Evolutionary conservation across 2,329 filamentous ascomycete genomes (phyloP).

Genomic region (Colletotrichum siamense): DNA sequence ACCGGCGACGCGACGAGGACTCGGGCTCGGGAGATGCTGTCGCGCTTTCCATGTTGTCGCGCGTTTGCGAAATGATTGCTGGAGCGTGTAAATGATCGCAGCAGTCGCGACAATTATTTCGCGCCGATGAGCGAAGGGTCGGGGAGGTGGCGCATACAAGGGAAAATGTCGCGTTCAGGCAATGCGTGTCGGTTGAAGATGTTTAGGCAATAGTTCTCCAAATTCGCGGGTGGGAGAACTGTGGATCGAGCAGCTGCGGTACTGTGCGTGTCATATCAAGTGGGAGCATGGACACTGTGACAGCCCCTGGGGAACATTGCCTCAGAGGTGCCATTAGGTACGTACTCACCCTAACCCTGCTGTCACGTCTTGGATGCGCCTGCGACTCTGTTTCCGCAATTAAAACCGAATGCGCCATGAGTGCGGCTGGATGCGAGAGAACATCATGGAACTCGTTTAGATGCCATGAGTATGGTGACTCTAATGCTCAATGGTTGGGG

Average conservation of each 20-base stretch:
- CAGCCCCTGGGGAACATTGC: background rate
- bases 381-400: background rate
- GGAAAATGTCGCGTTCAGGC: slow-evolving; percentile 13
- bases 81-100: background rate
- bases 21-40: slow-evolving; percentile 57
- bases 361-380: background rate
- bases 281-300: background rate
- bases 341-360: background rate
- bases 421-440: background rate
- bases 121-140: slow-evolving; percentile 19
- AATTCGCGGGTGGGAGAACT: slow-evolving; percentile 12
- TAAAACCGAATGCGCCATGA: background rate
- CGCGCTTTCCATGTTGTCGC: slow-evolving; percentile 54
- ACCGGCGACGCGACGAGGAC: slow-evolving; percentile 65
- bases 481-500: background rate
- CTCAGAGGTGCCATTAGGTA: background rate
- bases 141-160: slow-evolving; percentile 11
- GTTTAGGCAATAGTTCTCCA: slow-evolving; percentile 13
- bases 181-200: slow-evolving; percentile 6
- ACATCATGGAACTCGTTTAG: background rate
- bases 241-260: background rate
- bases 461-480: background rate
- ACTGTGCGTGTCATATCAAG: background rate
- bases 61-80: background rate
- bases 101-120: slow-evolving; percentile 12